Evolutionary conservation across 768 basidiomycete species (phyloP).

Genomic region (Leccinum olivaceopallidum): DNA sequence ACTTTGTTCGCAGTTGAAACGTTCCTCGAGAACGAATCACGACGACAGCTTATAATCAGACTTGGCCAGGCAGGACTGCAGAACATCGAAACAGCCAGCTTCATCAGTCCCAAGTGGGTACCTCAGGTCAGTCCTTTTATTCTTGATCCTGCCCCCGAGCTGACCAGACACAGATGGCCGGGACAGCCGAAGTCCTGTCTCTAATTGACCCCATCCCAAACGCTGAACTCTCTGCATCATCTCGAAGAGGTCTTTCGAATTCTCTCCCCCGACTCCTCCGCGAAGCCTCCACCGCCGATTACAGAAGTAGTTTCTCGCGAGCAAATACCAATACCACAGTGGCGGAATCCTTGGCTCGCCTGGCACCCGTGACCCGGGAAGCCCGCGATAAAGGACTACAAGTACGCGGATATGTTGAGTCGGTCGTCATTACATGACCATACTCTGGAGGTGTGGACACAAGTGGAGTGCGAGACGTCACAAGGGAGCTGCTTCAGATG

Average conservation of each 20-base stretch:
- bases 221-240: constrained; percentile 75
- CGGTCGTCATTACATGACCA: no score
- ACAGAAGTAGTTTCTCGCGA: constrained; percentile 60
- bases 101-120: constrained; percentile 89
- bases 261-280: constrained; percentile 38
- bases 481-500: no score
- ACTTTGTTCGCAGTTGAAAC: constrained; percentile 51
- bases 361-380: no score
- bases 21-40: constrained; percentile 86
- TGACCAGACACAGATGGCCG: no score
- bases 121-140: constrained; percentile 41
- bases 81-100: constrained; percentile 83
- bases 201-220: constrained; percentile 51
- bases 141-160: no score
- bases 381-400: no score
- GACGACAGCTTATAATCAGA: constrained; percentile 62
- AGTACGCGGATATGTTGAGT: no score
- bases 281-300: constrained; percentile 37
- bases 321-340: no score
- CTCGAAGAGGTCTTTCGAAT: constrained; percentile 66
- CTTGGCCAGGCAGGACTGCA: constrained; percentile 67
- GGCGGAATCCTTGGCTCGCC: no score
- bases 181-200: constrained; percentile 63
- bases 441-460: no score
- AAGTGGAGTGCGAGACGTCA: no score